Evolutionary conservation across 2,329 filamentous ascomycete genomes (phyloP).

Genomic region (Fusarium abutilonis): DNA sequence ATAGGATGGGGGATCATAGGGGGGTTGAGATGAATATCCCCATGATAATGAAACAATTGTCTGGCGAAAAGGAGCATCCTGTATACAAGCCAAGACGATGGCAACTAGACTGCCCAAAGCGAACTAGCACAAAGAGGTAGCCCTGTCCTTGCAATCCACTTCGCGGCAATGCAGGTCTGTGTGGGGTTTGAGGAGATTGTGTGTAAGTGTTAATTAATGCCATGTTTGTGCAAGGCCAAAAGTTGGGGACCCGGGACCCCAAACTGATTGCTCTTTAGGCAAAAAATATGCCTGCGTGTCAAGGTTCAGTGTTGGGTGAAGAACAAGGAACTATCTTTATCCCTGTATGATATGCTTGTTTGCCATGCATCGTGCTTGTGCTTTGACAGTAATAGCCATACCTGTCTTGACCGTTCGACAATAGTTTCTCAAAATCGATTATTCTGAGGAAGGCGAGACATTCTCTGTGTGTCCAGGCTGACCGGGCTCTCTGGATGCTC

Average conservation of each 20-base stretch:
- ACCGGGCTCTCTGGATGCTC: constrained; percentile 9
- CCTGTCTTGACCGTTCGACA: not conserved
- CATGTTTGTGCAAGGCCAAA: constrained; percentile 20
- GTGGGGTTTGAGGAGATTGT: constrained; percentile 37
- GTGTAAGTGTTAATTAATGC: constrained; percentile 26
- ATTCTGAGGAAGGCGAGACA: constrained; percentile 15
- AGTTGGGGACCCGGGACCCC: constrained; percentile 30
- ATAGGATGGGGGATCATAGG: constrained; percentile 8
- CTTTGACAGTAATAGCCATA: not conserved
- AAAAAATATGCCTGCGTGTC: not conserved
- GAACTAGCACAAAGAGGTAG: constrained; percentile 15
- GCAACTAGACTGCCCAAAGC: constrained; percentile 2
- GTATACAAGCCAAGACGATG: constrained; percentile 6
- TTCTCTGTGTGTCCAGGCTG: constrained; percentile 1
- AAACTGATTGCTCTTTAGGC: constrained; percentile 9
- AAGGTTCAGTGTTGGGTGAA: constrained; percentile 5
- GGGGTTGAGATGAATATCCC: constrained; percentile 8
- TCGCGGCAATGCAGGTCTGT: constrained; percentile 32
- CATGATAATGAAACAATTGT: constrained; percentile 18
- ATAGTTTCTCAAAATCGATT: constrained; percentile 1
- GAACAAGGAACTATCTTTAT: constrained; percentile 7
- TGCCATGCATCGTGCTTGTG: constrained; percentile 13
- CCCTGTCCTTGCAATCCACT: constrained; percentile 29
- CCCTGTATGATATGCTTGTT: constrained; percentile 3
- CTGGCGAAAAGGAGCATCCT: constrained; percentile 16